Evolutionary conservation across 495 filamentous ascomycete genomes (phyloP).

Genomic region (Aspergillus mulundensis): DNA sequence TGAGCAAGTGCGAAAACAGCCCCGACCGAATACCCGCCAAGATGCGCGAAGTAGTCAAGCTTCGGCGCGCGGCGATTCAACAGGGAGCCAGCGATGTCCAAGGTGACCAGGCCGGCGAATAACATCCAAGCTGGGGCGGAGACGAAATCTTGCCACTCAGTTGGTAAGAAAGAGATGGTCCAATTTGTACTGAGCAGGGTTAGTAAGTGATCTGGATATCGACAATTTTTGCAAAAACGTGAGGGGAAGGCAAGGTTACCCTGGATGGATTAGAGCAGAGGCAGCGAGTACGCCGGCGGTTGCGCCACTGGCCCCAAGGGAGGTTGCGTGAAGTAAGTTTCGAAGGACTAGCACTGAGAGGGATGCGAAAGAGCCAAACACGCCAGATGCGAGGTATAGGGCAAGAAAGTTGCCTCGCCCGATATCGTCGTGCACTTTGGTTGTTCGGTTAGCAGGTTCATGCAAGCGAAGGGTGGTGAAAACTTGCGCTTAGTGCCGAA

Average conservation of each 20-base stretch:
- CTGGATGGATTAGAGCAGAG: conserved; percentile 61
- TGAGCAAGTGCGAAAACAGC: conserved; percentile 29
- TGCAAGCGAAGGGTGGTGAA: background rate
- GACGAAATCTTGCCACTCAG: conserved; percentile 29
- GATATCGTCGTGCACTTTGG: conserved; percentile 74
- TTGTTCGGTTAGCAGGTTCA: background rate
- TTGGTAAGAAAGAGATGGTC: conserved; percentile 40
- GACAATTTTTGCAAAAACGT: background rate
- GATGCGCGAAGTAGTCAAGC: conserved; percentile 69
- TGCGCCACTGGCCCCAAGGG: conserved; percentile 72
- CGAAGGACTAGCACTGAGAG: conserved; percentile 56
- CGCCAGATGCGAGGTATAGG: conserved; percentile 67
- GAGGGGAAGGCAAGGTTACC: conserved; percentile 26
- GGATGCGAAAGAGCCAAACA: conserved; percentile 59
- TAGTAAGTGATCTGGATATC: background rate
- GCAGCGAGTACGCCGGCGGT: conserved; percentile 63
- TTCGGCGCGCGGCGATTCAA: conserved; percentile 25
- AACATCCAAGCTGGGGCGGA: conserved; percentile 36
- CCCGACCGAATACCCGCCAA: conserved; percentile 61
- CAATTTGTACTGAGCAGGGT: conserved; percentile 36
- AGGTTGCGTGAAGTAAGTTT: conserved; percentile 43
- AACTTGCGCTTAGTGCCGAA: conserved; percentile 54
- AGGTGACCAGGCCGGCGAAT: conserved; percentile 32
- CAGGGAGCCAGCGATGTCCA: conserved; percentile 36
- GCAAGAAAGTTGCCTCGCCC: conserved; percentile 81